These are phyloP conservation scores for Paramecium sexaurelia DNA, from an alignment of 73 alveolate species.

Conservation along the genomic window DNA sequence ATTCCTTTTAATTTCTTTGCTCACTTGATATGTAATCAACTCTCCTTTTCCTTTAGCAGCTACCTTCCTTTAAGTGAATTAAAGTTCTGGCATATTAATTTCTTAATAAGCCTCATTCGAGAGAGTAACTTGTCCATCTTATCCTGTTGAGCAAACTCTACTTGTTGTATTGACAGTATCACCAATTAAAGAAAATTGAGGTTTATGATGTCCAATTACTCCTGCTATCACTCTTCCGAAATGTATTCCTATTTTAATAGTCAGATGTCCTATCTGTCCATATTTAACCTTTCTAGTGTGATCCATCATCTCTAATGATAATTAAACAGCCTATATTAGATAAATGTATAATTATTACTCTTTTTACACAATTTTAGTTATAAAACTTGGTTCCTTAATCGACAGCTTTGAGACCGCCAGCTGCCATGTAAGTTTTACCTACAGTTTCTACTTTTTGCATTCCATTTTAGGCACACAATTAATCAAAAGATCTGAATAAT, in stretches of 20 bases:
- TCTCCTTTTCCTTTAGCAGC: slow-evolving; percentile 70
- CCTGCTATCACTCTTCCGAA: slow-evolving; percentile 96
- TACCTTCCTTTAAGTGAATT: slow-evolving; percentile 49
- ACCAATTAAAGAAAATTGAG: slow-evolving; percentile 94
- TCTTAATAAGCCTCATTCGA: slow-evolving; percentile 54
- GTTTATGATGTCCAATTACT: slow-evolving; percentile 96
- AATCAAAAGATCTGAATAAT: slow-evolving; percentile 64
- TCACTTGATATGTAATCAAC: slow-evolving; percentile 55
- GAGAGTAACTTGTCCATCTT: slow-evolving; percentile 36
- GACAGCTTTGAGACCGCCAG: slow-evolving; percentile 85
- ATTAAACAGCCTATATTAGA: neutral
- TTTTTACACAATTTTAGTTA: slow-evolving; percentile 37
- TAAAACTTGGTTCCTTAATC: slow-evolving; percentile 54
- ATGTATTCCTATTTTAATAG: slow-evolving; percentile 95
- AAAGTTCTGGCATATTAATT: slow-evolving; percentile 45
- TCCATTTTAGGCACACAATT: slow-evolving; percentile 61
- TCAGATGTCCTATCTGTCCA: slow-evolving; percentile 45
- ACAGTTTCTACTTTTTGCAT: slow-evolving; percentile 85
- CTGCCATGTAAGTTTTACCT: slow-evolving; percentile 90
- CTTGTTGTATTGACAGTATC: slow-evolving; percentile 95
- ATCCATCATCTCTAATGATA: slow-evolving; percentile 61
- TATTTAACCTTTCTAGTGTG: slow-evolving; percentile 20
- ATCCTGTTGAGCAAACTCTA: slow-evolving; percentile 88
- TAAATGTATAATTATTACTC: neutral
- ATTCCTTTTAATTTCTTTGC: neutral